Evolutionary conservation across 2,329 filamentous ascomycete genomes (phyloP).

Genomic region (Lojkania enalia): DNA sequence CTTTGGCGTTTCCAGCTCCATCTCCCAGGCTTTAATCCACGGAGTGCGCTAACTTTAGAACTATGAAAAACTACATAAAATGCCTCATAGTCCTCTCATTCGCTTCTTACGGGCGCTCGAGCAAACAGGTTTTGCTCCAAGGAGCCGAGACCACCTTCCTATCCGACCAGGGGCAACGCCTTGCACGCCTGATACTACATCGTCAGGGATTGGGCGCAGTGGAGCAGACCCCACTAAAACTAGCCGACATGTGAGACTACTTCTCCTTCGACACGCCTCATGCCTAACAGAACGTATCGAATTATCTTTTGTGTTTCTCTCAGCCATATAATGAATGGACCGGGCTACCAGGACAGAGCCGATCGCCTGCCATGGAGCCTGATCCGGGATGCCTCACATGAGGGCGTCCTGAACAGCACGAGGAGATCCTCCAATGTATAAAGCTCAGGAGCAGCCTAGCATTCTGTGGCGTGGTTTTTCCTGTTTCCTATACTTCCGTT

Average conservation of each 20-base stretch:
- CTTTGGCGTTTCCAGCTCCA: too few species aligned
- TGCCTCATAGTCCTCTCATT: too few species aligned
- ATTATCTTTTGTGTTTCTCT: not conserved
- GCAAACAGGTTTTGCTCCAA: not conserved
- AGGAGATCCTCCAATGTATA: too few species aligned
- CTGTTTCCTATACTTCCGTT: too few species aligned
- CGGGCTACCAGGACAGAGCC: too few species aligned
- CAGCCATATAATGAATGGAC: not conserved
- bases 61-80: too few species aligned
- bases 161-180: constrained; percentile 5
- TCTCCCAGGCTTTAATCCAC: constrained; percentile 1
- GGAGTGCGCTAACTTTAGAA: too few species aligned
- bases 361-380: too few species aligned
- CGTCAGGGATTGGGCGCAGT: constrained; percentile 12
- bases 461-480: too few species aligned
- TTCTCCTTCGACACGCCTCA: constrained; percentile 6
- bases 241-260: constrained; percentile 22
- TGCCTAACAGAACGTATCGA: not conserved
- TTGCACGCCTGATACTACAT: constrained; percentile 7
- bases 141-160: not conserved
- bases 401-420: too few species aligned
- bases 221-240: constrained; percentile 18
- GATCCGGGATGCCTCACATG: too few species aligned
- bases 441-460: too few species aligned
- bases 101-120: not conserved